Evolutionary conservation across 306 rosid genomes (phyloP).

Genomic region (Gastrolobium villosum): DNA sequence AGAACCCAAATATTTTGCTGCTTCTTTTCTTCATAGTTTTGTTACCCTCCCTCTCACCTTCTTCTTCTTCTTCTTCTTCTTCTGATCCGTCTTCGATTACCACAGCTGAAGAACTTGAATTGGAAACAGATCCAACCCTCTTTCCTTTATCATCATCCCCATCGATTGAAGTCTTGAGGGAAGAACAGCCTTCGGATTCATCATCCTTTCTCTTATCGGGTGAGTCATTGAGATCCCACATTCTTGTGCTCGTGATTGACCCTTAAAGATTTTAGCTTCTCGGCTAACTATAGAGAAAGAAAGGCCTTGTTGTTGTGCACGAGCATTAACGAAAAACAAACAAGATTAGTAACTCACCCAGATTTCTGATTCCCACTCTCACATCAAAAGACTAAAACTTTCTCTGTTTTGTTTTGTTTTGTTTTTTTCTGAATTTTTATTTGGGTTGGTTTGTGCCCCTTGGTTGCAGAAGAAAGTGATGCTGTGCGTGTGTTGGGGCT

Average conservation of each 20-base stretch:
- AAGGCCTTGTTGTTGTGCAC: conserved; percentile 6
- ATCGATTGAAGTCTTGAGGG: conserved; percentile 68
- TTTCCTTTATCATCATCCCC: conserved; percentile 82
- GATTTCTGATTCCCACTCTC: conserved; percentile 26
- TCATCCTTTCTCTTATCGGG: conserved; percentile 71
- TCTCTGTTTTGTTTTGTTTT: neutral
- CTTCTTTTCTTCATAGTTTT: conserved; percentile 49
- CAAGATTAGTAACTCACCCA: conserved; percentile 17
- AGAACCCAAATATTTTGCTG: conserved; percentile 76
- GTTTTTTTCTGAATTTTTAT: neutral
- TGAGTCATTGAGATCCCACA: conserved; percentile 99
- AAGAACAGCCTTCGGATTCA: conserved; percentile 73
- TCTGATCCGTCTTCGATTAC: conserved; percentile 83
- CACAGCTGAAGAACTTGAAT: conserved; percentile 89
- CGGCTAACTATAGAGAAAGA: neutral
- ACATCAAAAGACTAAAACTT: conserved; percentile 41
- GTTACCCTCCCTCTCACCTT: conserved; percentile 6
- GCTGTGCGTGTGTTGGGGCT: neutral
- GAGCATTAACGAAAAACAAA: conserved; percentile 12
- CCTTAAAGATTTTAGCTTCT: conserved; percentile 8
- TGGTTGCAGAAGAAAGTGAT: conserved; percentile 25
- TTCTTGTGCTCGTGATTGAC: conserved; percentile 47
- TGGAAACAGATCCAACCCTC: conserved; percentile 86
- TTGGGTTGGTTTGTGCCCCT: neutral
- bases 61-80: conserved; percentile 53